Evolutionary conservation across 768 basidiomycete species (phyloP), one percentile per base, ranked within the genome.

Genomic region (Pleurotus salmoneostramineus): DNA sequence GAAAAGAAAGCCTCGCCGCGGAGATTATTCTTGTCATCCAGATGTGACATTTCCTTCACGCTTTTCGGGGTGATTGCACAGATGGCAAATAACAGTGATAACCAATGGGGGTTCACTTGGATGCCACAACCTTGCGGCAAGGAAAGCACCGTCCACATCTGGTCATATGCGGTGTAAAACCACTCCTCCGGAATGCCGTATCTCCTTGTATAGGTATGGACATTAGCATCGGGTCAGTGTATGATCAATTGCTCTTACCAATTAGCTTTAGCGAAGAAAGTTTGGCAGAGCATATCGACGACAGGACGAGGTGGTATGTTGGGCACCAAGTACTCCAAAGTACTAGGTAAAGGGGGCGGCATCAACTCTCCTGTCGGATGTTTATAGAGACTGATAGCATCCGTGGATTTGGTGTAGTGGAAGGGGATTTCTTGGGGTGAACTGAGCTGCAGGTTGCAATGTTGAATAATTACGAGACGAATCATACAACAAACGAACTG

Each of bases 141-240:
- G 40, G 73, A 71, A 17, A 82, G 56, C 35, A 69, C 69, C n/a
- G 60, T 65, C 80, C 78, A 82, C 81, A 81, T 83, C 50, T 72
- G 71, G 27, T 66, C 59, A 51, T 73, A 76, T 2, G 75, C 69
- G n/a, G 66, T 60, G 40, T 67, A 70, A 63, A 83, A 80, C 79
- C 79, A 82, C 17, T 68, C 63, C 61, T 80, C 75, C 5, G 80
- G 78, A 31, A 83, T 74, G 8, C 80, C 79, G 54, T 76, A 81
- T 21, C 77, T 55, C 52, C 52, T 55, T 12, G 32, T 11, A 55
- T n/a, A 17, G 37, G 4, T 32, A 43, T 31, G 52, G 27, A 55
- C 15, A 6, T 7, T 10, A 31, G 17, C 8, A 32, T 51, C 11
- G 10, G 27, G 40, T 43, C 32, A 14, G 17, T 36, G 8, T 10